A percentile compares a stretch with the other conserved stretches of the same genome.
phyloP scores from a whole-genome alignment of 2,329 filamentous ascomycete species.

The Clarireedia paspali region DNA sequence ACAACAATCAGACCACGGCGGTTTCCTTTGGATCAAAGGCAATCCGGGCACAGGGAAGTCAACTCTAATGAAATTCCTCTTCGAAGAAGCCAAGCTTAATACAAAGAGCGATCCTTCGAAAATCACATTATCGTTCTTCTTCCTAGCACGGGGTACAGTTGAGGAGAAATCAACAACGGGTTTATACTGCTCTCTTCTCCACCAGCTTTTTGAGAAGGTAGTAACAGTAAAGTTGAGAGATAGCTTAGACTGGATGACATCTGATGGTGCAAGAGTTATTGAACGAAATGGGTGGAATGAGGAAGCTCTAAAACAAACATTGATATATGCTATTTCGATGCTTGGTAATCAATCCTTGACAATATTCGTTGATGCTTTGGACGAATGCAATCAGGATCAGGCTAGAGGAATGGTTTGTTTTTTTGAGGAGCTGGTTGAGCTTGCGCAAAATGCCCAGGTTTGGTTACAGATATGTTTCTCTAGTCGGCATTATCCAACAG shows the following conservation, averaged over 20 bases:
- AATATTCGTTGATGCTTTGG: slow-evolving; percentile 26
- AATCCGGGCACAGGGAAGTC: slow-evolving; percentile 41
- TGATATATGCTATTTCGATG: slow-evolving; percentile 19
- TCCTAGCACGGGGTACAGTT: slow-evolving; percentile 18
- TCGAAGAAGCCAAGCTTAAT: slow-evolving; percentile 22
- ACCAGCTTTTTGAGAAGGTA: slow-evolving; percentile 35
- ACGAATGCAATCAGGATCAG: slow-evolving; percentile 18
- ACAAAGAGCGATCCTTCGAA: slow-evolving; percentile 15
- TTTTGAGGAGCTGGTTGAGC: slow-evolving; percentile 17
- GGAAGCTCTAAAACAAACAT: slow-evolving; percentile 22
- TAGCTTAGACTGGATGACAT: slow-evolving; percentile 20
- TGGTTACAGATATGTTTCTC: slow-evolving; percentile 23
- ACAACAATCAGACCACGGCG: slow-evolving; percentile 27
- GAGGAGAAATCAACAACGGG: slow-evolving; percentile 40
- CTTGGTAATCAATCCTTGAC: slow-evolving; percentile 26
- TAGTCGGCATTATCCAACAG: slow-evolving; percentile 24
- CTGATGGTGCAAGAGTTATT: slow-evolving; percentile 15
- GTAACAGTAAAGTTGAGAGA: slow-evolving; percentile 28
- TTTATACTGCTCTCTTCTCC: slow-evolving; percentile 43
- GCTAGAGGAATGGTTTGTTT: slow-evolving; percentile 14
- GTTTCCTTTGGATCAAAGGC: slow-evolving; percentile 41
- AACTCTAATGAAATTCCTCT: slow-evolving; percentile 34
- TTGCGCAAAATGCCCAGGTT: slow-evolving; percentile 7
- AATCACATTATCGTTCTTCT: slow-evolving; percentile 31
- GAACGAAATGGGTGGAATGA: slow-evolving; percentile 24